Evolutionary conservation across 176 grass and related monocot genomes (phyloP), one percentile per base, ranked within the genome.

Genomic region (Hordeum marinum): DNA sequence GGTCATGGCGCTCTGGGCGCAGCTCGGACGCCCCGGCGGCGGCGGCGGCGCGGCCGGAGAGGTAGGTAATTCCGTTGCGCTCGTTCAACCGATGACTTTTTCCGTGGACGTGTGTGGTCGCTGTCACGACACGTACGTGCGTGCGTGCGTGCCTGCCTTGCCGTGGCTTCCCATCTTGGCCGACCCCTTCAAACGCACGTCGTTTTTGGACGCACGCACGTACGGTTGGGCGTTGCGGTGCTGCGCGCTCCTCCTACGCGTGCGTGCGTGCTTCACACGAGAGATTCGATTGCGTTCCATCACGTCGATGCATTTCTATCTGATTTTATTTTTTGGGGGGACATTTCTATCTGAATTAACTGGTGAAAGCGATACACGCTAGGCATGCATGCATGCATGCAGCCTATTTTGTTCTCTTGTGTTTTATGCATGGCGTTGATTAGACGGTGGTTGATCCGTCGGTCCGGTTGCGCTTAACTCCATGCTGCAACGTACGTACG

Each of bases 1-100:
- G 85, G 91, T 95, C 85, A 86, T 41, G 82, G 90, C 90, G 37
- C 62, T 95, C 61, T 95, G 93, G 93, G 88, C 80, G 63, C 78
- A 39, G 63, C 80, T 92, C 73, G 46, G 37, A 8, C 45, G 12
- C 20, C 20, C 57, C 12, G 61, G 4, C 3, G 61, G 2, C 21
- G 14, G 0, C 13, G 18, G 10, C 84, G 73, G 11, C 76, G 80
- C 61, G 14, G 70, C 34, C 72, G 73, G 72, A 67, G 74, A 83
- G 88, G 88, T 90, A 66, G 21, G 84, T 81, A 72, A 46, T 90
- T 72, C 88, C 29, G 83, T 85, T 82, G 48, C n/a, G 1, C 1
- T 50, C 12, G 8, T 17, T n/a, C 18, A 0, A 1, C 11, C 76
- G 23, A 50, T 7, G 63, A 46, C 80, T 27, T 72, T 34, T 0